These are phyloP conservation scores for Hirsutella rhossiliensis DNA, from an alignment of 2,329 filamentous ascomycete genomes.

Conservation along the genomic window DNA sequence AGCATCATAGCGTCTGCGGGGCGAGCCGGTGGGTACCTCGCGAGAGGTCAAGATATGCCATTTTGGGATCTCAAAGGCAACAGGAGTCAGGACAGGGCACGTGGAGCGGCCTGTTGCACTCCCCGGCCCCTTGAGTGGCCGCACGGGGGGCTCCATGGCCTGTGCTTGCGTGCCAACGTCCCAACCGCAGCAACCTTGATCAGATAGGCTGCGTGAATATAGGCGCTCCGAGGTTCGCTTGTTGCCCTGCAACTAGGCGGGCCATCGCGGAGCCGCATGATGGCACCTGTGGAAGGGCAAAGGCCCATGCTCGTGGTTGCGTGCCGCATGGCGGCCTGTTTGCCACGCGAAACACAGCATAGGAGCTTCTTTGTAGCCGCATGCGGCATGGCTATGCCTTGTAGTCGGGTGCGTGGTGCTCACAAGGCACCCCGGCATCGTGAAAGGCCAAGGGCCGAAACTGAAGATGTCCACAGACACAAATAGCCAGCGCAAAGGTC, in stretches of 20 bases:
- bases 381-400: conserved; percentile 7
- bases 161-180: background rate
- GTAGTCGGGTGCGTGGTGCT: conserved; percentile 13
- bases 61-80: conserved; percentile 1
- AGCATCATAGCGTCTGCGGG: background rate
- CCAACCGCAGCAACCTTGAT: conserved; percentile 2
- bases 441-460: conserved; percentile 1
- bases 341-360: conserved; percentile 4
- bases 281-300: conserved; percentile 5
- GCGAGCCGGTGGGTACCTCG: background rate
- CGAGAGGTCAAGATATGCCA: background rate
- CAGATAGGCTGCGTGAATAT: conserved; percentile 1
- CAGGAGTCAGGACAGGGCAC: background rate
- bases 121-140: background rate
- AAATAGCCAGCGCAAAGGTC: conserved; percentile 4
- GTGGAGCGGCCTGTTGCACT: background rate
- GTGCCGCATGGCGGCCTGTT: conserved; percentile 6
- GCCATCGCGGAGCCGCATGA: conserved; percentile 4
- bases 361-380: conserved; percentile 7
- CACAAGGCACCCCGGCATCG: conserved; percentile 7
- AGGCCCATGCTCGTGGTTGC: conserved; percentile 1
- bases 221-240: conserved; percentile 1
- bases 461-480: conserved; percentile 1
- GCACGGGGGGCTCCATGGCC: conserved; percentile 1
- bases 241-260: conserved; percentile 6